Evolutionary conservation across 1,139 yeast genomes (phyloP).

Genomic region (Candida freyschussii): DNA sequence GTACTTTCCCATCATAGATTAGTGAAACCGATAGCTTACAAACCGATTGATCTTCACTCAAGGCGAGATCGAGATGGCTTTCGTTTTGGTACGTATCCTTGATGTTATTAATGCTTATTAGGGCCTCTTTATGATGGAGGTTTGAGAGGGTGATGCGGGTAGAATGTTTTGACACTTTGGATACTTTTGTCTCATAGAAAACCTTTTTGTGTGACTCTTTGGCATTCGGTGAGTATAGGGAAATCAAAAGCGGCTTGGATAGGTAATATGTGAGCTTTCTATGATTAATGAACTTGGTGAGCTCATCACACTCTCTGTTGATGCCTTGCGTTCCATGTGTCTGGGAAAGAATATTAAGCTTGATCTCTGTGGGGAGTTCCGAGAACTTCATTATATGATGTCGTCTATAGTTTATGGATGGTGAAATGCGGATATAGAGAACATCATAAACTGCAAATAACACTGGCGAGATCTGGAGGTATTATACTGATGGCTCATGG

Average conservation of each 20-base stretch:
- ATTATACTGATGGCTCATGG: too few species aligned
- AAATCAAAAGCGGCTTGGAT: conserved; percentile 4
- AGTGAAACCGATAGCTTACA: conserved; percentile 8
- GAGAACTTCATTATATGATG: conserved; percentile 5
- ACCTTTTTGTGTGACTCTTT: conserved; percentile 10
- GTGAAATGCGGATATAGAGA: too few species aligned
- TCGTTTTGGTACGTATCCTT: conserved; percentile 9
- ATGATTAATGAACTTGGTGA: conserved; percentile 5
- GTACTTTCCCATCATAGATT: conserved; percentile 1
- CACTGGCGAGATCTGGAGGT: too few species aligned
- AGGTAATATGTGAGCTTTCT: conserved; percentile 9
- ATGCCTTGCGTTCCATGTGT: conserved; percentile 7
- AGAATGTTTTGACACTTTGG: conserved; percentile 1
- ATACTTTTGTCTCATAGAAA: conserved; percentile 8
- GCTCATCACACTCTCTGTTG: conserved; percentile 3
- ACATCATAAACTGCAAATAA: too few species aligned
- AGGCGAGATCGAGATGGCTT: conserved; percentile 9
- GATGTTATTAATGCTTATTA: conserved; percentile 5
- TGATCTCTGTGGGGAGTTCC: conserved; percentile 14
- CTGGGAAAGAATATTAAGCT: conserved; percentile 12
- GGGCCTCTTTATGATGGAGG: conserved; percentile 11
- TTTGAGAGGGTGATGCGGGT: conserved; percentile 2
- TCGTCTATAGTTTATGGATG: too few species aligned
- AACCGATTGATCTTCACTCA: conserved; percentile 11
- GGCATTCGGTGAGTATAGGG: conserved; percentile 9